Evolutionary conservation across 345 rosid species (phyloP), one percentile per base, ranked within the genome.

Genomic region (Gossypium turneri): DNA sequence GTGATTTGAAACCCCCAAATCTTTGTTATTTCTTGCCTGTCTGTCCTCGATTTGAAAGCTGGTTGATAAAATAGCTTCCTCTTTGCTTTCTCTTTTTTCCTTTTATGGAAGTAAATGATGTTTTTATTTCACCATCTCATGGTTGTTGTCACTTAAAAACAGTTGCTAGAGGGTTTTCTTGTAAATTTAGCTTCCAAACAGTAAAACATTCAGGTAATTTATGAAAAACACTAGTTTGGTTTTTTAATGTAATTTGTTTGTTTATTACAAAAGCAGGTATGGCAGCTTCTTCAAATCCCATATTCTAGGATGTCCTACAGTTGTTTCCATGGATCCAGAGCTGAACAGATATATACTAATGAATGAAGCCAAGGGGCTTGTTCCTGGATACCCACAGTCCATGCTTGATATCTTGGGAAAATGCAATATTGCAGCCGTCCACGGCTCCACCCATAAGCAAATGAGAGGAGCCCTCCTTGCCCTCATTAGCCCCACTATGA

Each of bases 261-360:
- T 38, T 45, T 12, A 29, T 53, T 13, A 29, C 1, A 4, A 12
- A 56, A 52, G 47, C 84, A 94, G 98, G 89, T 85, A 82, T 60
- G 99, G 99, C 50, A 85, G 83, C 77, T 77, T 93, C 78, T 95
- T 93, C 92, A 95, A 95, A 76, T 91, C 98, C 63, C 99, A 95
- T 80, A 83, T 95, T 50, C 87, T 93, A 67, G 99, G 98, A 1
- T 91, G 96, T 59, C 99, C 99, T 34, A 90, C 97, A 7, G 84
- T 93, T 19, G 96, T 95, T 72, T 93, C 97, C 70, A 91, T 95
- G 99, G 99, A 95, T 84, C 94, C 97, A 78, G 97, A 93, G 75
- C 80, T 95, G 34, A 93, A 95, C 75, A 84, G 90, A 80, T 90
- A 83, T 85, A 91, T 93, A 63, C 78, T 95, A 12, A 86, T 91